These are phyloP conservation scores for Naganishia liquefaciens DNA, from an alignment of 1,284 basidiomycete species.

Conservation along the genomic window DNA sequence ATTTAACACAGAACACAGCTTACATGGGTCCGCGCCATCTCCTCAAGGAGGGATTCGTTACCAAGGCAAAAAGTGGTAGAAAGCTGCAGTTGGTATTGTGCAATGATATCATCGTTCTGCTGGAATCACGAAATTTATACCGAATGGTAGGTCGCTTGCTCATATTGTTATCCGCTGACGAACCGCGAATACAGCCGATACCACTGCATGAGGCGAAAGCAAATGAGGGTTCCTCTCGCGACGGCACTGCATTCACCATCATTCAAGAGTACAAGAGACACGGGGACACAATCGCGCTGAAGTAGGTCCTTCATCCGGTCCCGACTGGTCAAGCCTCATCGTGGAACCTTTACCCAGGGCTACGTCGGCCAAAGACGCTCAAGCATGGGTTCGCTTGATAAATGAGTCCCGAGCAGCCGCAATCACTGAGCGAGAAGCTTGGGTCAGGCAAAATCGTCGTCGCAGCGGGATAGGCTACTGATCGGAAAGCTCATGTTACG, in stretches of 20 bases:
- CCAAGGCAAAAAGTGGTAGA: constrained; percentile 80
- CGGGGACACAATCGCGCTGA: constrained; percentile 67
- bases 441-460: constrained; percentile 16
- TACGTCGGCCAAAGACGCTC: constrained; percentile 65
- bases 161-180: constrained; percentile 14
- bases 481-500: no score
- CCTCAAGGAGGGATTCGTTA: constrained; percentile 73
- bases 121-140: constrained; percentile 72
- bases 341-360: constrained; percentile 53
- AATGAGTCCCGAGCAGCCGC: constrained; percentile 44
- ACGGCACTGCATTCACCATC: constrained; percentile 39
- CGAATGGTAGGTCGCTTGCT: constrained; percentile 66
- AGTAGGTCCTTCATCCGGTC: constrained; percentile 35
- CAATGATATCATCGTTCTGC: constrained; percentile 75
- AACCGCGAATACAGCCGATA: constrained; percentile 54
- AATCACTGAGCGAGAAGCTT: constrained; percentile 38
- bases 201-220: constrained; percentile 49
- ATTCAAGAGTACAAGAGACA: constrained; percentile 68
- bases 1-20: constrained; percentile 84
- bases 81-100: constrained; percentile 76
- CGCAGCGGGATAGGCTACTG: constrained; percentile 31
- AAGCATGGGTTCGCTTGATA: constrained; percentile 64
- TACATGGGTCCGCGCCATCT: constrained; percentile 73
- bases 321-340: background rate
- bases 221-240: constrained; percentile 32